These are phyloP conservation scores for Cyclotella choctawhatcheeana DNA, from an alignment of 108 stramenopile genomes.

Conservation along the genomic window DNA sequence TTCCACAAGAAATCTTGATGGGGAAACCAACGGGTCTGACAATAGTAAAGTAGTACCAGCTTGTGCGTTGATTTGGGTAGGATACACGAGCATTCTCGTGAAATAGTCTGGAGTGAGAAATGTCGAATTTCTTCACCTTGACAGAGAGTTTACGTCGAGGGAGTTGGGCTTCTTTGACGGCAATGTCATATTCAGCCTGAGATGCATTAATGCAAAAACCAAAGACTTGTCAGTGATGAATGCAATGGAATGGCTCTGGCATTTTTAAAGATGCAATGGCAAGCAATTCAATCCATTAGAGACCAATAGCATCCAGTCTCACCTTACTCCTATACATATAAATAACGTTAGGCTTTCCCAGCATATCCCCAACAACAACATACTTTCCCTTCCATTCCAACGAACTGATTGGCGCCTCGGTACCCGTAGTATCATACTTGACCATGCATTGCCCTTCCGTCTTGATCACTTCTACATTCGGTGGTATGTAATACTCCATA, in stretches of 20 bases:
- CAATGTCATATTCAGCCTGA: conserved; percentile 45
- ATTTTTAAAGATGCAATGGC: not conserved
- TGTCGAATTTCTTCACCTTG: conserved; percentile 54
- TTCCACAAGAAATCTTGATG: conserved; percentile 38
- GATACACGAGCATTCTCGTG: conserved; percentile 25
- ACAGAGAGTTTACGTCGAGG: conserved; percentile 27
- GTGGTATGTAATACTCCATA: conserved; percentile 27
- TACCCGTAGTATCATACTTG: conserved; percentile 39
- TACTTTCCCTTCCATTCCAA: conserved; percentile 53
- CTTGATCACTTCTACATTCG: conserved; percentile 24
- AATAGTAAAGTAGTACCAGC: conserved; percentile 39
- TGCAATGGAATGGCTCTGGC: too few relatives aligned
- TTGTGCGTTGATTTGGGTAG: conserved; percentile 21
- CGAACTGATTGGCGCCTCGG: conserved; percentile 15
- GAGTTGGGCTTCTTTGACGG: conserved; percentile 42
- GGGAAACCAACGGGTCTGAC: conserved; percentile 32
- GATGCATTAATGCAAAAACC: too few relatives aligned
- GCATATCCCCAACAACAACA: conserved; percentile 51
- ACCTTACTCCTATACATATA: conserved; percentile 51
- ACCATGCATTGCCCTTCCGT: conserved; percentile 39
- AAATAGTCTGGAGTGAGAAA: conserved; percentile 27
- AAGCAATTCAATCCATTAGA: not conserved
- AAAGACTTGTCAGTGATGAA: too few relatives aligned
- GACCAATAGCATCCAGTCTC: not conserved
- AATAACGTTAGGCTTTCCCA: conserved; percentile 32